A percentile compares a stretch with the other conserved stretches of the same genome.
Evolutionary conservation across 805 yeast genomes (phyloP).

Genomic region (Suhomyces prunicola): DNA sequence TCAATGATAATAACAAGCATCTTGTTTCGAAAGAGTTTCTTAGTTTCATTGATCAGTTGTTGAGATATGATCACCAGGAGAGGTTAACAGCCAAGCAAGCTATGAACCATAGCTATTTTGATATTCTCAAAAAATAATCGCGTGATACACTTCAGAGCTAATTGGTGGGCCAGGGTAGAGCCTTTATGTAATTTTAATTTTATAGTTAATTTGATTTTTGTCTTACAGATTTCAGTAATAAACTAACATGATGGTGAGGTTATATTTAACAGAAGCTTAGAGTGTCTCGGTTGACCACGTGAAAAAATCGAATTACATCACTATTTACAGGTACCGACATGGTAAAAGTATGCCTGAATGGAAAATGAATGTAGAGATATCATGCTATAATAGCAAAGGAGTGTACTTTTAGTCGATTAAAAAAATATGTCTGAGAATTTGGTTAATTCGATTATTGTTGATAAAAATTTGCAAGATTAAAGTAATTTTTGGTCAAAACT

Average conservation of each 20-base stretch:
- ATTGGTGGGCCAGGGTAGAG: neutral
- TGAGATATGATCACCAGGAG: conserved; percentile 83
- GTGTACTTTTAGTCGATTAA: neutral
- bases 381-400: neutral
- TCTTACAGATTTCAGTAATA: neutral
- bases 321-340: neutral
- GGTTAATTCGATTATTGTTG: neutral
- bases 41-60: conserved; percentile 68
- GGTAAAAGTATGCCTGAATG: neutral
- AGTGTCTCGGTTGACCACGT: neutral
- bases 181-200: neutral
- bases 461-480: neutral
- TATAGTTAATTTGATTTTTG: neutral
- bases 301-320: neutral
- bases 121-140: conserved; percentile 19
- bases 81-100: conserved; percentile 88
- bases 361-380: too few relatives aligned
- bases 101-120: conserved; percentile 70
- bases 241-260: too few relatives aligned
- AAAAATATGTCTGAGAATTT: too few relatives aligned
- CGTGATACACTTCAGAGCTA: neutral
- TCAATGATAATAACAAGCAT: conserved; percentile 51
- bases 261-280: too few relatives aligned
- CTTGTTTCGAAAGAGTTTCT: conserved; percentile 54
- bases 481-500: neutral